Base-by-base conservation (phyloP, 2,329 filamentous ascomycete species). In the Hypoxylon sp. region DNA sequence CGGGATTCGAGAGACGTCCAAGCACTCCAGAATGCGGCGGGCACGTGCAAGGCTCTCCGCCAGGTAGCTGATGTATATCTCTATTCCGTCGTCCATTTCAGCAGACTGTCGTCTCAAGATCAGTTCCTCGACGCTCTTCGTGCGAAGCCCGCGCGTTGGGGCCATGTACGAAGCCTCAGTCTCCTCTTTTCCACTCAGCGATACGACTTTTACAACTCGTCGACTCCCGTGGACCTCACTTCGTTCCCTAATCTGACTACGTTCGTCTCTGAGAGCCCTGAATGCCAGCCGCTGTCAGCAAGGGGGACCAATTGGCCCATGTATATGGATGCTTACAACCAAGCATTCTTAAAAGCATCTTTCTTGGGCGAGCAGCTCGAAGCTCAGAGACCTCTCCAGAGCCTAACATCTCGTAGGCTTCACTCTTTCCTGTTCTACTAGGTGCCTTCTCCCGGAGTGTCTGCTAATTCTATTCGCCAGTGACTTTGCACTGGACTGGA, bases 181-280 rank as follows among this genome's bases (percentile, higher is more conserved):
- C 21, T 64, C 15, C 15, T 58, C 17, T 62, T 47, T 45, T 62
- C 58, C 18, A 57, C 48, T 8, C 9, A 8, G 8, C 23, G 18
- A 8, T 58, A 62, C 29, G 23, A 55, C 15, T 20, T 26, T 48
- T 10, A 31, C 9, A 15, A 21, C 6, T 17, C 18, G 3, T n/a
- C 46, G 8, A 26, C 15, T 26, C 27, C 27, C 10, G 51, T 46
- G 13, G 49, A 58, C n/a, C 58, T 64, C 9, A 42, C 51, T 11
- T 29, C 27, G 17, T 62, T 62, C 17, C 27, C 48, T 2, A 58
- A 54, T 17, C 40, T 64, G 9, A 47, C 20, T 15, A 48, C 58
- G 2, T 57, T 64, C 27, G 55, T 54, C 27, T 62, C 55, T 2
- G 58, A 62, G 31, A 62, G 61, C 24, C 50, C 55, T 1, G 58